Evolutionary conservation across 2,329 filamentous ascomycete species (phyloP).

Genomic region (Hypoxylon sp.): DNA sequence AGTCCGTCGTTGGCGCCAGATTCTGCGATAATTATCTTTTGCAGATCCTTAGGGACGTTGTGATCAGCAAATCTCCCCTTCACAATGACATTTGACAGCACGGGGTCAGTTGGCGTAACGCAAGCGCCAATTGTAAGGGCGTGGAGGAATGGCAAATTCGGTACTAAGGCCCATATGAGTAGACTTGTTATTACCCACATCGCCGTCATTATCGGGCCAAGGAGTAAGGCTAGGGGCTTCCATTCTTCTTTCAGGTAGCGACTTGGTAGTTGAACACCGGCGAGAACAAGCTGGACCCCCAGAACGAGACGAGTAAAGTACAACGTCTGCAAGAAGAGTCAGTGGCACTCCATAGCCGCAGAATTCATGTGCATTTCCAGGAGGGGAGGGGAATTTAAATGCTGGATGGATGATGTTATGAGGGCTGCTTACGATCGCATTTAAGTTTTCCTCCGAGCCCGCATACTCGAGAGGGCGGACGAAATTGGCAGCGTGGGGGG

Average conservation of each 20-base stretch:
- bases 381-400: neutral
- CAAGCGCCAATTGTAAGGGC: constrained; percentile 86
- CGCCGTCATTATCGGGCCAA: constrained; percentile 85
- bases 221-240: constrained; percentile 79
- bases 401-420: constrained; percentile 4
- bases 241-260: constrained; percentile 85
- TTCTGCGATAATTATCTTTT: constrained; percentile 85
- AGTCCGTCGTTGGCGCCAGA: constrained; percentile 91
- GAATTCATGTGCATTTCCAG: neutral
- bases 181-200: constrained; percentile 92
- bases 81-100: constrained; percentile 89
- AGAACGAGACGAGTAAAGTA: constrained; percentile 90
- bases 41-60: constrained; percentile 85
- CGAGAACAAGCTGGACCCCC: constrained; percentile 90
- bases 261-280: constrained; percentile 88
- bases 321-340: constrained; percentile 68
- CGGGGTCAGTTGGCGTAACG: constrained; percentile 92
- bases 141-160: constrained; percentile 79
- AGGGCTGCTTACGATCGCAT: constrained; percentile 65
- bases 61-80: constrained; percentile 95
- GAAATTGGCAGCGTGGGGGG: constrained; percentile 82
- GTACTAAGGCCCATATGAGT: constrained; percentile 82
- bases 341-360: constrained; percentile 5
- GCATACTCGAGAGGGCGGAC: constrained; percentile 84
- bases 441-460: constrained; percentile 69